Base-by-base conservation (phyloP, 768 basidiomycete species). In the Crassisporium funariophilum region DNA sequence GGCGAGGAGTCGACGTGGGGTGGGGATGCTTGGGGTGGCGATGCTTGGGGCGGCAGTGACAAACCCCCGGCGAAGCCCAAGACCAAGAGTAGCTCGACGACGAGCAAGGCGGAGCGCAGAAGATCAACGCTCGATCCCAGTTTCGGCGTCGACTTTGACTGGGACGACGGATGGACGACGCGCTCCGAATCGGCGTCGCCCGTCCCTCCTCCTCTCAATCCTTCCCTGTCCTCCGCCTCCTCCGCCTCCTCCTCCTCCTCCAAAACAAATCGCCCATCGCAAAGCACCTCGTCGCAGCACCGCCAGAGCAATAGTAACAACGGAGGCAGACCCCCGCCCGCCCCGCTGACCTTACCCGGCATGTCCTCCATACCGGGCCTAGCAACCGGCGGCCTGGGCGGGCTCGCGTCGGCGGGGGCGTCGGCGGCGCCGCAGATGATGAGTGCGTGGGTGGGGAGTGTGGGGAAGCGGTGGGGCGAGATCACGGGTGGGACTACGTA, bases 391-490 rank as follows among this genome's bases (percentile, higher is more conserved):
- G 51, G 27, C 16, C 38, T 31, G 44, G 53, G 40, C 38, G 39
- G 37, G 33, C 41, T 47, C 35, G 49, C 42, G 35, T 55, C 53
- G 24, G 44, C 52, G 11, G 41, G n/a, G 11, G 29, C 11, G 10
- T 11, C 29, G 10, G n/a, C 2, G 2, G n/a, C 29, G n/a, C 29
- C 60, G 16, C 64, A 64, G 33, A 65, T 63, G 41, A 54, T 64
- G 54, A 69, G 37, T 59, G 61, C 77, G 5, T 83, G 80, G 81
- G 72, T 83, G 50, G 83, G 76, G 24, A 82, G 55, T 38, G 70
- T 86, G 41, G 80, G 84, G 13, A 82, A 77, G 65, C 81, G 77
- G 53, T 77, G 81, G 65, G 80, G 75, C 47, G 81, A 80, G 53
- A 55, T 86, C 20, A 80, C 79, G 58, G 69, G 67, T 13, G 72